A percentile compares a stretch with the other conserved stretches of the same genome.
These are phyloP conservation scores for Pseudohyphozyma bogoriensis DNA, from an alignment of 768 basidiomycete species.

Conservation along the genomic window DNA sequence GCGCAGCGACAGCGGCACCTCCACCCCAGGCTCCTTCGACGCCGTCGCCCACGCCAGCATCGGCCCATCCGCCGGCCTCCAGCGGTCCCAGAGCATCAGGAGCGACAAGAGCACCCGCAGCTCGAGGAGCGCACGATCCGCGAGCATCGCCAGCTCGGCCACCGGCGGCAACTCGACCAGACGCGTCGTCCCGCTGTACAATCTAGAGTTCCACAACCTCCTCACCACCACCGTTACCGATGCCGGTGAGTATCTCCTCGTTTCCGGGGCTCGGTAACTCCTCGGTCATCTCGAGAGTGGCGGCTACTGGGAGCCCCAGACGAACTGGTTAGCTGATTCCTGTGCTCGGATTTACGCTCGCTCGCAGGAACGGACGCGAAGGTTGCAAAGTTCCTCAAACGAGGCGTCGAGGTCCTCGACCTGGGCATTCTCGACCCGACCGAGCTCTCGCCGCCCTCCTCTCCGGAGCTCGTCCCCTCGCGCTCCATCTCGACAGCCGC, in stretches of 20 bases:
- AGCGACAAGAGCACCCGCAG: background rate
- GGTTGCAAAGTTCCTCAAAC: constrained; percentile 60
- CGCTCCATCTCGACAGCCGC: background rate
- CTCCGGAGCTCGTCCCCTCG: background rate
- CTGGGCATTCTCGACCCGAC: constrained; percentile 69
- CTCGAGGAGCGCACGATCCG: background rate
- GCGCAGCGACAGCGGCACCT: background rate
- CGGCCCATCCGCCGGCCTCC: background rate
- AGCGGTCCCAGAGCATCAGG: constrained; percentile 1
- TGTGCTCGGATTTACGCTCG: background rate
- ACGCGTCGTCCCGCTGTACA: constrained; percentile 51
- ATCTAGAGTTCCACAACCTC: constrained; percentile 77
- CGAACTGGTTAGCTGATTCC: background rate
- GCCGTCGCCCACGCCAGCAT: constrained; percentile 19
- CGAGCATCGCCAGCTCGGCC: background rate
- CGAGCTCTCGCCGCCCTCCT: constrained; percentile 40
- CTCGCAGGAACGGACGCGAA: constrained; percentile 56
- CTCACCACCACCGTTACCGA: constrained; percentile 76
- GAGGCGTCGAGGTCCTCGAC: constrained; percentile 66
- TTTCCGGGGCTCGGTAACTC: no score
- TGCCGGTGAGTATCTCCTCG: constrained; percentile 45
- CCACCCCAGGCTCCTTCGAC: background rate
- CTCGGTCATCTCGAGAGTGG: no score
- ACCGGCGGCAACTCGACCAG: constrained; percentile 25
- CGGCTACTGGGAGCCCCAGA: background rate